Conservation (phyloP, 108 stramenopile genomes). For the Nitzschia sp. region DNA sequence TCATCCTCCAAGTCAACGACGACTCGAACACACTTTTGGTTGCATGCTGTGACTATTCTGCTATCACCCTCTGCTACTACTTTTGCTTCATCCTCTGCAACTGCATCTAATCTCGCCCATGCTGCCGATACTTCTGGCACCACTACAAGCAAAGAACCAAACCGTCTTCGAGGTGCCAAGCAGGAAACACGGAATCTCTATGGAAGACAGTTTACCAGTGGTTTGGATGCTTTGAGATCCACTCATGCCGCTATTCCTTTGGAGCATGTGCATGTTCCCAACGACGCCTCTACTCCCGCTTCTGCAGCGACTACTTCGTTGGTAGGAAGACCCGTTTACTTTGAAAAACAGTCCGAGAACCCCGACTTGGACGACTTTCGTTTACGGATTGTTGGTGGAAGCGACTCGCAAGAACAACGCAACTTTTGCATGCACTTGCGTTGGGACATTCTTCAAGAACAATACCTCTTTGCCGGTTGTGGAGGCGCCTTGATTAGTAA, state of each 20-base stretch:
- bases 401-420: background rate
- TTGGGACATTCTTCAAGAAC: background rate
- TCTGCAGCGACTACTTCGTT: background rate
- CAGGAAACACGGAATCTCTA: background rate
- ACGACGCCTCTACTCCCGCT: background rate
- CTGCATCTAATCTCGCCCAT: too few relatives aligned
- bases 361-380: background rate
- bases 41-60: too few relatives aligned
- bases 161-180: too few relatives aligned
- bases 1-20: too few relatives aligned
- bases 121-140: too few relatives aligned
- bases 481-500: constrained; percentile 40
- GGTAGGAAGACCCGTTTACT: constrained; percentile 4
- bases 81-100: too few relatives aligned
- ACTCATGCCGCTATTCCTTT: background rate
- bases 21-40: too few relatives aligned
- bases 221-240: background rate
- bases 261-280: background rate
- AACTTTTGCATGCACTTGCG: constrained; percentile 25
- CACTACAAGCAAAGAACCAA: too few relatives aligned
- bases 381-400: constrained; percentile 16
- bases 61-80: too few relatives aligned
- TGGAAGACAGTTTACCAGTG: background rate
- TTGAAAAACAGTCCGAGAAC: constrained; percentile 12
- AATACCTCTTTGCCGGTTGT: constrained; percentile 36